Evolutionary conservation across 2,329 filamentous ascomycete genomes (phyloP), one percentile per base, ranked within the genome.

Genomic region (Hymenoscyphus occultus): DNA sequence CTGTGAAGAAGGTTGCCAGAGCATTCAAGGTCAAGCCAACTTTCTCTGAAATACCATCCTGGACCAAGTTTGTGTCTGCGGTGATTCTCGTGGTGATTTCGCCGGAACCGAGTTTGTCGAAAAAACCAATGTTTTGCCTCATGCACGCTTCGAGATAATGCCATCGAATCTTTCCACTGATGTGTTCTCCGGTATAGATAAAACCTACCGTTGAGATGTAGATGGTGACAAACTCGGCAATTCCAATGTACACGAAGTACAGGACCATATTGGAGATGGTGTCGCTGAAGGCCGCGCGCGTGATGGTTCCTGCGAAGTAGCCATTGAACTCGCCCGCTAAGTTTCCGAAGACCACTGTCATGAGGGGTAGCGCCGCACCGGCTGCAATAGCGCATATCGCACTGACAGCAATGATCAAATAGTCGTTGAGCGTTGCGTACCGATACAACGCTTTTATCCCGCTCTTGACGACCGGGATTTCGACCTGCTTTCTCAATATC

Each of bases 41-140:
- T 80, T 97, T 97, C 77, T 96, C 92, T 0, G 92, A 96, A 57
- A 99, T 92, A 64, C 93, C 94, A 70, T 96, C 93, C 77, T 97
- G 94, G 63, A 98, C 89, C 62, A 96, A 81, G 73, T 97, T 97
- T 56, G 92, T 96, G 76, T 98, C 94, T 12, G 93, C 90, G 0
- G 94, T 98, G 71, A 97, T 97, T 69, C 93, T 89, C 0, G 93
- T 97, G 0, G 93, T 97, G 67, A 98, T 91, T 78, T 97, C 95
- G 65, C 94, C 93, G 40, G 93, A 90, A 61, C 93, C 94, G 14
- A 97, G 84, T 74, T 95, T 95, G 77, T 98, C 95, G 78, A 96
- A 96, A 77, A 92, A 96, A 57, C 87, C 93, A 76, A 96, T 94
- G 76, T 97, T 96, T 76, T 96, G 93, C 67, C 87, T 86, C 80